Base-by-base conservation (phyloP, 2,329 filamentous ascomycete genomes). In the Tolypocladium ophioglossoides region DNA sequence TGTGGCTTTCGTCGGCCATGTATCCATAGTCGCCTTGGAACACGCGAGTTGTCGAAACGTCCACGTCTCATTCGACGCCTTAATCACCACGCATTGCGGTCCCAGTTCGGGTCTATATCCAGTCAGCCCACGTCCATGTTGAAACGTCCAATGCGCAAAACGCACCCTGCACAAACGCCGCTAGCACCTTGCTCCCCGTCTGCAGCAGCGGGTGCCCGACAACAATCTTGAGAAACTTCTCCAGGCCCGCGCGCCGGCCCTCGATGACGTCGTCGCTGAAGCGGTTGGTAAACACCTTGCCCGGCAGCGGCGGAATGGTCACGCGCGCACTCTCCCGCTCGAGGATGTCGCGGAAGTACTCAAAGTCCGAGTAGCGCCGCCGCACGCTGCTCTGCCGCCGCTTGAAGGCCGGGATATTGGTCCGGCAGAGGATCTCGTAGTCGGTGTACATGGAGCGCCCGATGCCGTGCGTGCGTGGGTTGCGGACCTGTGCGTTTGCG, bases 221-320 rank as follows among this genome's bases (percentile, higher is more conserved):
- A 12, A 99, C 94, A 68, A 97, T 97, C 81, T 94, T 91, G 68
- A 99, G 74, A 69, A 99, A 99, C 68, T 95, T 84, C 76, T 99
- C 91, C 61, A 99, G 76, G 1, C 94, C 94, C 63, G 92, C 89
- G 59, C 92, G 79, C 53, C 94, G 80, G 66, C 95, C 89, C 77
- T 97, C 94, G 69, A 99, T 99, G 65, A 99, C 92, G 69, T 96
- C 91, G 74, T 99, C 94, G 65, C 89, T 95, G 76, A 99, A 99
- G 49, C 94, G 84, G 72, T 97, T 97, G 52, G 92, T 96, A 64
- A 97, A 96, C 54, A 99, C 94, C 74, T 97, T 99, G 52, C 94
- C 94, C 0, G 94, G 94, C 59, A 99, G 76, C 6, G 94, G 92
- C 0, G 94, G 94, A 66, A 99, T 99, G 24, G 91, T 96, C 55